These are phyloP conservation scores for Penicillium corylophilum DNA, from an alignment of 2,329 filamentous ascomycete genomes.

Conservation along the genomic window DNA sequence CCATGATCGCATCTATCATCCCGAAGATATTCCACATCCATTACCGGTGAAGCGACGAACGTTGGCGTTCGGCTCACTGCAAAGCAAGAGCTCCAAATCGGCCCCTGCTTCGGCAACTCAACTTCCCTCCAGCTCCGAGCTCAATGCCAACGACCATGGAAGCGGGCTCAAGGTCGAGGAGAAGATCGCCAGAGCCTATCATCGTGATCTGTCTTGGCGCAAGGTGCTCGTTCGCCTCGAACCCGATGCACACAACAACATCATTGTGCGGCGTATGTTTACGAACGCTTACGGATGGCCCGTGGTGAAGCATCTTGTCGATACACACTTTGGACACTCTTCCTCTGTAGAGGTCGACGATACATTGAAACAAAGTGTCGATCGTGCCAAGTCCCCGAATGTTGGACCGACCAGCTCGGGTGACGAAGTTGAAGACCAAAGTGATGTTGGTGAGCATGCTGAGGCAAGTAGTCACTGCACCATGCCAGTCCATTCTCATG, in stretches of 20 bases:
- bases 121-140: constrained; percentile 9
- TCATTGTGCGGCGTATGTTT: constrained; percentile 94
- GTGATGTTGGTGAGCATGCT: constrained; percentile 30
- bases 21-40: constrained; percentile 84
- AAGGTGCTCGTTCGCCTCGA: constrained; percentile 95
- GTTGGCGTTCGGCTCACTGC: constrained; percentile 33
- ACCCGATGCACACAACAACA: constrained; percentile 97
- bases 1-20: constrained; percentile 93
- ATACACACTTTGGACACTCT: constrained; percentile 86
- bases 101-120: constrained; percentile 8
- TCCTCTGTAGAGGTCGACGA: constrained; percentile 65
- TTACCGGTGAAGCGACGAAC: constrained; percentile 51
- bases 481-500: neutral
- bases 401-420: constrained; percentile 62
- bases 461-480: constrained; percentile 2
- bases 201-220: constrained; percentile 86
- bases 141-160: constrained; percentile 17
- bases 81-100: constrained; percentile 18
- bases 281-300: constrained; percentile 98
- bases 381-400: constrained; percentile 64
- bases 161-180: constrained; percentile 83
- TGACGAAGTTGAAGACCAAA: constrained; percentile 57
- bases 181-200: constrained; percentile 95
- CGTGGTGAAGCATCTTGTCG: constrained; percentile 89
- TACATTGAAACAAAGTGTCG: constrained; percentile 63